phyloP scores from a whole-genome alignment of 1,139 yeast genomes.

The Suhomyces maxii region DNA sequence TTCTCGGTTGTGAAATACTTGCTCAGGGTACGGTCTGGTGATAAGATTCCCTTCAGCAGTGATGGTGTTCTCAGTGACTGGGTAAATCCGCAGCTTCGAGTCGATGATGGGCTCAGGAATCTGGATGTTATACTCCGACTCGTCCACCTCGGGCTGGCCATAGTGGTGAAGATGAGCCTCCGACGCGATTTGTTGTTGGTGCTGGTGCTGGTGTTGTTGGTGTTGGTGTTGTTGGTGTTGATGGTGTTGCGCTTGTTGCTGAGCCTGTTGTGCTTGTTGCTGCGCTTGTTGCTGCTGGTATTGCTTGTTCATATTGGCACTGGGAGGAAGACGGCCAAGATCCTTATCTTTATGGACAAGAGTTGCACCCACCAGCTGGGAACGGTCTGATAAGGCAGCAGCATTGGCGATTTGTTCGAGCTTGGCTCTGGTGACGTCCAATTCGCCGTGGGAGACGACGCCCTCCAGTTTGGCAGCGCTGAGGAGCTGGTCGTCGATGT shows the following conservation, averaged over 20 bases:
- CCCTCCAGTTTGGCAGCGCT: constrained; percentile 38
- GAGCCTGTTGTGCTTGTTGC: constrained; percentile 18
- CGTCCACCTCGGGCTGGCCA: constrained; percentile 30
- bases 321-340: not conserved
- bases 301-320: constrained; percentile 15
- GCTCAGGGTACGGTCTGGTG: constrained; percentile 57
- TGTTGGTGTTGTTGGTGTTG: constrained; percentile 18
- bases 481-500: constrained; percentile 49
- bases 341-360: constrained; percentile 1
- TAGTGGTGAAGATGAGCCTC: constrained; percentile 21
- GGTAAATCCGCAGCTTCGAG: constrained; percentile 47
- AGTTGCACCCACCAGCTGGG: constrained; percentile 3
- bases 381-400: constrained; percentile 19
- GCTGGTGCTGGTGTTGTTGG: constrained; percentile 17
- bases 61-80: constrained; percentile 48
- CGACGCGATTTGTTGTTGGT: constrained; percentile 23
- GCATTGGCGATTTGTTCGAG: constrained; percentile 37
- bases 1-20: constrained; percentile 49
- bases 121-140: constrained; percentile 48
- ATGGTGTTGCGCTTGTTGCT: constrained; percentile 16
- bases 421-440: constrained; percentile 30
- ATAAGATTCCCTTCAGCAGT: constrained; percentile 53
- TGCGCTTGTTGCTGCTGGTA: constrained; percentile 19
- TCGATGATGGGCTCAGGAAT: constrained; percentile 51
- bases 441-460: constrained; percentile 27